Conservation (phyloP, 1,139 yeast genomes). For the Candida neerlandica region DNA sequence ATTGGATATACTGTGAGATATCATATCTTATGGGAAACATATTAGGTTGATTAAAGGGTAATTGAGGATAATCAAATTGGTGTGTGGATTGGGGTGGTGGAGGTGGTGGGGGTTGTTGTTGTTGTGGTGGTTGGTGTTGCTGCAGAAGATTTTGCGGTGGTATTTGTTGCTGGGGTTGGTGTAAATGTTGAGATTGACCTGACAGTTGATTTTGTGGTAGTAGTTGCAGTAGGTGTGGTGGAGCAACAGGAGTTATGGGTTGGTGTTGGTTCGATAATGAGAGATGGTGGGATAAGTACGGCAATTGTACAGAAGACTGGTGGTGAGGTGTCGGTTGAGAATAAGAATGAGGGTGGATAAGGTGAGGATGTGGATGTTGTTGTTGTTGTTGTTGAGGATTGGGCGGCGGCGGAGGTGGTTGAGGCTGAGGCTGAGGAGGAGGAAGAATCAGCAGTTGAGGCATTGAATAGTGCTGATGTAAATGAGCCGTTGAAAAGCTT, state of each 20-base stretch:
- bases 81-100: constrained; percentile 9
- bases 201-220: not conserved
- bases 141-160: not conserved
- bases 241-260: constrained; percentile 4
- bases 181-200: too few species aligned
- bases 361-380: not conserved
- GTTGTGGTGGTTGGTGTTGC: constrained; percentile 3
- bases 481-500: not conserved
- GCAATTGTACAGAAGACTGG: not conserved
- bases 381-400: not conserved
- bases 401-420: not conserved
- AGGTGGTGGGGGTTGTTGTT: not conserved
- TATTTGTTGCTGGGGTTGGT: not conserved
- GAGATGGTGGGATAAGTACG: not conserved
- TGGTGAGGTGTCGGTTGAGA: not conserved
- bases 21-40: constrained; percentile 1
- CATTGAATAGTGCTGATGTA: constrained; percentile 1
- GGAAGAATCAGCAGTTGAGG: constrained; percentile 4
- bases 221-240: not conserved
- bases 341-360: not conserved
- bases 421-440: constrained; percentile 3
- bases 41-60: constrained; percentile 1
- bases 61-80: constrained; percentile 5
- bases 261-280: constrained; percentile 6
- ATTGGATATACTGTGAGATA: constrained; percentile 19